These are phyloP conservation scores for Melastoma malabathricum DNA, from an alignment of 345 rosid genomes.

Conservation along the genomic window DNA sequence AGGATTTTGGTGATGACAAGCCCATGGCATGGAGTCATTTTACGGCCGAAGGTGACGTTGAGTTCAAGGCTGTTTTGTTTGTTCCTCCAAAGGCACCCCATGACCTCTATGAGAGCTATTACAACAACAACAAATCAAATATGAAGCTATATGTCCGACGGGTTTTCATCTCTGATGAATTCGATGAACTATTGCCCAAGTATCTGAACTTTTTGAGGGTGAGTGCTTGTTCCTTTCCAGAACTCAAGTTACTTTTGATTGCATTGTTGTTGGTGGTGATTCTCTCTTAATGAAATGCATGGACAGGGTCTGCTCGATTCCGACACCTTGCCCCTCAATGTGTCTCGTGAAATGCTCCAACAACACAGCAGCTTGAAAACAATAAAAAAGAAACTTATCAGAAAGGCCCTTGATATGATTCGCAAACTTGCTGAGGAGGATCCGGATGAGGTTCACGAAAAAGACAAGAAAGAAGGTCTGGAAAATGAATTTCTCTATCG, in stretches of 20 bases:
- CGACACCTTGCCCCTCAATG: constrained; percentile 84
- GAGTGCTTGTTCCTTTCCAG: neutral
- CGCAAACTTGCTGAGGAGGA: constrained; percentile 63
- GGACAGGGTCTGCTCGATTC: constrained; percentile 98
- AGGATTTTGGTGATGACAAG: constrained; percentile 82
- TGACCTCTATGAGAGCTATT: constrained; percentile 88
- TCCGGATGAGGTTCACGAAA: constrained; percentile 22
- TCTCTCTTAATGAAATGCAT: constrained; percentile 4
- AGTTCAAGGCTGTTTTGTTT: constrained; percentile 81
- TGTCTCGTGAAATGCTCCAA: constrained; percentile 97
- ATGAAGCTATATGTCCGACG: constrained; percentile 85
- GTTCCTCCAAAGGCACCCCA: constrained; percentile 97
- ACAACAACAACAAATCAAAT: constrained; percentile 75
- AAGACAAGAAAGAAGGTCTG: constrained; percentile 59
- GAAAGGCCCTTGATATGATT: constrained; percentile 95
- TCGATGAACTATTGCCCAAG: constrained; percentile 92
- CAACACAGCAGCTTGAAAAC: constrained; percentile 92
- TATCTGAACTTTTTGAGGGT: constrained; percentile 90
- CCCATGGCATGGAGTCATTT: constrained; percentile 94
- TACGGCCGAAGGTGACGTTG: constrained; percentile 93
- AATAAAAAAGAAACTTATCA: constrained; percentile 90
- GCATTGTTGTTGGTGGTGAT: no score
- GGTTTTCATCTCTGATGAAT: constrained; percentile 97
- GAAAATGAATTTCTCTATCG: neutral
- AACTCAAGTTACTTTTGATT: neutral